phyloP scores from a whole-genome alignment of 768 basidiomycete species.

The Trametes meyenii region DNA sequence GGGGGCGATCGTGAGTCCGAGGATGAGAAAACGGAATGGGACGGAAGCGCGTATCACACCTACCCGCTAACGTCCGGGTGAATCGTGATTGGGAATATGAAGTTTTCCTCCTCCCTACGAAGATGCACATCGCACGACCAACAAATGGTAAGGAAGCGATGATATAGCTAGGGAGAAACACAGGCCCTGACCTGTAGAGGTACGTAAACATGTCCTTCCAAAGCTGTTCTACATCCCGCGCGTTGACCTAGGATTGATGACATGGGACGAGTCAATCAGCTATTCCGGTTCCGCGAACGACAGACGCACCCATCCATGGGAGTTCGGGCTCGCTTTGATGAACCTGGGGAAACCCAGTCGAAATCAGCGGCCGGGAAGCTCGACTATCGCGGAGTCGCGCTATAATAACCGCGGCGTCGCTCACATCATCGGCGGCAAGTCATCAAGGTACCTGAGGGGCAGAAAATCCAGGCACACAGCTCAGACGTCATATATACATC shows the following conservation, averaged over 20 bases:
- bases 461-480: not conserved
- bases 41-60: constrained; percentile 24
- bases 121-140: not conserved
- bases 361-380: constrained; percentile 1
- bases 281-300: not conserved
- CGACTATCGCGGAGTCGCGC: no score
- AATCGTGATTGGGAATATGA: constrained; percentile 77
- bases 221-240: constrained; percentile 65
- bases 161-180: not conserved
- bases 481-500: not conserved
- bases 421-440: constrained; percentile 75
- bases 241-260: constrained; percentile 51
- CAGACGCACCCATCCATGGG: constrained; percentile 64
- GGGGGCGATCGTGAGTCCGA: not conserved
- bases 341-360: constrained; percentile 48
- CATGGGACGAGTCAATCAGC: not conserved
- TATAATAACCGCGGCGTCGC: constrained; percentile 16
- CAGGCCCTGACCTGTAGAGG: constrained; percentile 51
- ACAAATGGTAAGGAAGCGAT: not conserved
- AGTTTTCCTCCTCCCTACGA: constrained; percentile 42
- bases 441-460: constrained; percentile 60
- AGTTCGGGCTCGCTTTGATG: constrained; percentile 66
- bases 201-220: constrained; percentile 80
- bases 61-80: constrained; percentile 78
- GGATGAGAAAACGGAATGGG: not conserved